These are phyloP conservation scores for Datisca glomerata DNA, from an alignment of 306 rosid species.

Conservation along the genomic window DNA sequence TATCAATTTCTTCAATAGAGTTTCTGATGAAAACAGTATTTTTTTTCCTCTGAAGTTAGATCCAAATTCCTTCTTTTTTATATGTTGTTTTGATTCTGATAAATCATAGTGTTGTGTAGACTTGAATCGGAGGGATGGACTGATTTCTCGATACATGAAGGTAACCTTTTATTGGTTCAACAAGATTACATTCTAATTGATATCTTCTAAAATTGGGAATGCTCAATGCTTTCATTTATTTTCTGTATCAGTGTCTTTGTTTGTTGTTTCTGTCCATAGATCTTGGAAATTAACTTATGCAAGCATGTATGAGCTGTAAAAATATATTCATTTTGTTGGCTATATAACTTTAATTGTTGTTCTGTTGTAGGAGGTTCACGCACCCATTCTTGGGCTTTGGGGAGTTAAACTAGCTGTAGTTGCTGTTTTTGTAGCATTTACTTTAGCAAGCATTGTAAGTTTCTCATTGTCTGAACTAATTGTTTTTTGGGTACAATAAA, in stretches of 20 bases:
- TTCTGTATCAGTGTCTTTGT: neutral
- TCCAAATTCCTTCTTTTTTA: slow-evolving; percentile 7
- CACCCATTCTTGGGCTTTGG: slow-evolving; percentile 80
- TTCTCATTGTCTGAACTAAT: slow-evolving; percentile 14
- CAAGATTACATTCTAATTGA: neutral
- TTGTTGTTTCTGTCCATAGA: slow-evolving; percentile 1
- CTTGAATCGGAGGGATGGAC: slow-evolving; percentile 44
- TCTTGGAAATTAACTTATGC: too few species aligned
- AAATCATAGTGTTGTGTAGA: slow-evolving; percentile 30
- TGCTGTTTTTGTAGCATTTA: slow-evolving; percentile 56
- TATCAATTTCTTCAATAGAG: too few species aligned
- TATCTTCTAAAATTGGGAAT: neutral
- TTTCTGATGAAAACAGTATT: neutral
- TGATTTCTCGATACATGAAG: slow-evolving; percentile 80
- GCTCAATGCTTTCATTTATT: neutral
- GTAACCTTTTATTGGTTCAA: slow-evolving; percentile 23
- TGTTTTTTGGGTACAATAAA: too few species aligned
- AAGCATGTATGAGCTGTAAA: too few species aligned
- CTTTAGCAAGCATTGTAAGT: slow-evolving; percentile 92
- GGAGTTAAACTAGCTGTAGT: slow-evolving; percentile 65
- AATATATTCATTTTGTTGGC: too few species aligned
- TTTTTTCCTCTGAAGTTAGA: slow-evolving; percentile 5
- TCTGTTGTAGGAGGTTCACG: slow-evolving; percentile 69
- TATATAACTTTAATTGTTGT: neutral
- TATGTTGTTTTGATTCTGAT: slow-evolving; percentile 31